Base-by-base conservation (phyloP, 23 red algal species). In the Gracilariopsis chorda region DNA sequence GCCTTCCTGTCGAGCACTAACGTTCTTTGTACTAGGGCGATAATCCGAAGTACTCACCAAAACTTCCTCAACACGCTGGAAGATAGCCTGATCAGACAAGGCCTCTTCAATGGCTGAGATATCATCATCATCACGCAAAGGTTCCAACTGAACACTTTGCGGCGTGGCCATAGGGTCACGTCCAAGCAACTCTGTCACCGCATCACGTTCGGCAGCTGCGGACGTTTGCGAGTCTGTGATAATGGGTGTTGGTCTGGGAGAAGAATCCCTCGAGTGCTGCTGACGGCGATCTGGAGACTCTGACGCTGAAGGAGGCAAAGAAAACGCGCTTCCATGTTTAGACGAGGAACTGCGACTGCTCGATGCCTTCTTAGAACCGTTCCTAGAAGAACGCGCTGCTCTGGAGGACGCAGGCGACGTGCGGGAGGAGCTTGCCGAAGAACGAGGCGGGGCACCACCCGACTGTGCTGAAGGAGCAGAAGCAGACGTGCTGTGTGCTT, bases 51-150 rank as follows among this genome's bases (percentile, higher is more conserved):
- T 73, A 17, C 47, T 73, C 1, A 73, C 67, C 2, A 73, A 42
- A 20, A 73, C 67, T 23, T 73, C 67, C 47, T 73, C 67, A 23
- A 73, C 67, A 45, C 67, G 67, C 33, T 73, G 67, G 67, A 73
- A 73, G 42, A 73, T 45, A 0, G 67, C 67, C 47, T 42, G 7
- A 42, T 73, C 67, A 4, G 67, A 73, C 67, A 73, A 24, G 0
- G 67, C 40, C 40, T 73, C 67, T 17, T 73, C 67, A 39, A 73
- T 37, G 20, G 67, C 67, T 45, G 67, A 73, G 40, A 73, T 46
- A 47, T 73, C 67, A 46, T 37, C 36, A 37, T 73, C 67, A 0
- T 73, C 67, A 27, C 11, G 39, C 42, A 73, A 42, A 6, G 67
- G 67, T 37, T 73, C 67, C 1, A 73, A 24, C 6, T 11, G 20